Conservation (phyloP, 2,329 filamentous ascomycete species). For the Harringtonia aguacate region DNA sequence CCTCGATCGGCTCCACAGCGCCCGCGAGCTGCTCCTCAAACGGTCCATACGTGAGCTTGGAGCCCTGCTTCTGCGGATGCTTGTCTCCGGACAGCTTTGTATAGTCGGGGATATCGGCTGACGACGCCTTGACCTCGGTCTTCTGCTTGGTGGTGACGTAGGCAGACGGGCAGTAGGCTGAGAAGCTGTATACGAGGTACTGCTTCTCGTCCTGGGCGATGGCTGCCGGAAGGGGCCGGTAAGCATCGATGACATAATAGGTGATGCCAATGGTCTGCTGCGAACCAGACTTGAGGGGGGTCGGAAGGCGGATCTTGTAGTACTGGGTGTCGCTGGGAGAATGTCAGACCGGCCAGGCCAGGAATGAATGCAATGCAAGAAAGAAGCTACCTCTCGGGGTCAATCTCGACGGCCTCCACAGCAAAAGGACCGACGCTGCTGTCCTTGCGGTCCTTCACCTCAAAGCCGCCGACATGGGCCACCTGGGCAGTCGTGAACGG, state of each 20-base stretch:
- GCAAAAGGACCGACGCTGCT: constrained; percentile 54
- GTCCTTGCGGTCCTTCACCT: constrained; percentile 89
- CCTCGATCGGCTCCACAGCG: constrained; percentile 57
- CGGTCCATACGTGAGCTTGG: constrained; percentile 80
- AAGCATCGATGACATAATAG: constrained; percentile 70
- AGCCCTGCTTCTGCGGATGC: constrained; percentile 70
- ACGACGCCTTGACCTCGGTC: constrained; percentile 88
- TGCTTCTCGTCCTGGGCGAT: constrained; percentile 82
- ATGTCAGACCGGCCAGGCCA: not conserved
- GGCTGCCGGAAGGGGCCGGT: constrained; percentile 66
- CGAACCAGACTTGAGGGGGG: constrained; percentile 61
- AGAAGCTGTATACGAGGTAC: constrained; percentile 78
- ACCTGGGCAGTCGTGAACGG: constrained; percentile 73
- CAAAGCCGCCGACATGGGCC: constrained; percentile 69
- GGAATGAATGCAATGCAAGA: not conserved
- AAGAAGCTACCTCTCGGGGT: constrained; percentile 41
- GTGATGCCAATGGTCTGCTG: constrained; percentile 83
- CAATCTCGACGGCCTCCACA: constrained; percentile 56
- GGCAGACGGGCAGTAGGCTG: constrained; percentile 70
- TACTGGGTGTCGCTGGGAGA: constrained; percentile 64
- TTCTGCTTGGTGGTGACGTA: constrained; percentile 89
- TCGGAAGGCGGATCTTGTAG: constrained; percentile 71
- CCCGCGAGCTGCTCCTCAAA: constrained; percentile 75
- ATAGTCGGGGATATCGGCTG: constrained; percentile 70
- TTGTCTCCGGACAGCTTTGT: constrained; percentile 59